Conservation (phyloP, 2,329 filamentous ascomycete genomes). For the Huntiella abstrusa region DNA sequence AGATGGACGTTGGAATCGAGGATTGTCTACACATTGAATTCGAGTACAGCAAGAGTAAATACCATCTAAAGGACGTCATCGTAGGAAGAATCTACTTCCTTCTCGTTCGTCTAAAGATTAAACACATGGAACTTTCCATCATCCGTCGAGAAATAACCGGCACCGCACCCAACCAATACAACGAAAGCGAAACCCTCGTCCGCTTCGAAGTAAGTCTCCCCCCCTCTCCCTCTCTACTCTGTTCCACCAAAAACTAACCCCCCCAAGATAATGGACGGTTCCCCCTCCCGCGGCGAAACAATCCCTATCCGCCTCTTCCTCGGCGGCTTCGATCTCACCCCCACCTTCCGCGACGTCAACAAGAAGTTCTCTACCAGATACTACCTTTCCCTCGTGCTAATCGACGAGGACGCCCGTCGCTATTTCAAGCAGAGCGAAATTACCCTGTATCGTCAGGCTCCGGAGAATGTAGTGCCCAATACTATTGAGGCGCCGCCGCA, state of each 20-base stretch:
- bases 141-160: conserved; percentile 94
- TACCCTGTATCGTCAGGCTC: conserved; percentile 74
- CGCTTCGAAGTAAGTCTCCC: conserved; percentile 57
- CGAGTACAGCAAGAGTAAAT: conserved; percentile 98
- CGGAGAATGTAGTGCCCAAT: conserved; percentile 22
- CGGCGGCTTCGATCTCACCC: conserved; percentile 90
- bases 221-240: background rate
- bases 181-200: conserved; percentile 95
- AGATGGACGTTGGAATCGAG: conserved; percentile 99
- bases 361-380: conserved; percentile 99
- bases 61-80: conserved; percentile 97
- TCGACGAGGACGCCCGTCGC: conserved; percentile 88
- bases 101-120: conserved; percentile 92
- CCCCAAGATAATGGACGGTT: conserved; percentile 90
- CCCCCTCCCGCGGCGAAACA: conserved; percentile 83
- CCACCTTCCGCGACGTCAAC: conserved; percentile 97
- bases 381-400: conserved; percentile 88
- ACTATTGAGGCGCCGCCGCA: conserved; percentile 17
- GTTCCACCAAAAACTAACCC: background rate
- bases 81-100: conserved; percentile 97
- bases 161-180: conserved; percentile 94
- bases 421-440: conserved; percentile 99
- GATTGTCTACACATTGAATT: conserved; percentile 99
- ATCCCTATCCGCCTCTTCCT: conserved; percentile 95
- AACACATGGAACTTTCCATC: conserved; percentile 98